These are phyloP conservation scores for Globisporangium barbulae DNA, from an alignment of 352 stramenopile genomes.

Conservation along the genomic window DNA sequence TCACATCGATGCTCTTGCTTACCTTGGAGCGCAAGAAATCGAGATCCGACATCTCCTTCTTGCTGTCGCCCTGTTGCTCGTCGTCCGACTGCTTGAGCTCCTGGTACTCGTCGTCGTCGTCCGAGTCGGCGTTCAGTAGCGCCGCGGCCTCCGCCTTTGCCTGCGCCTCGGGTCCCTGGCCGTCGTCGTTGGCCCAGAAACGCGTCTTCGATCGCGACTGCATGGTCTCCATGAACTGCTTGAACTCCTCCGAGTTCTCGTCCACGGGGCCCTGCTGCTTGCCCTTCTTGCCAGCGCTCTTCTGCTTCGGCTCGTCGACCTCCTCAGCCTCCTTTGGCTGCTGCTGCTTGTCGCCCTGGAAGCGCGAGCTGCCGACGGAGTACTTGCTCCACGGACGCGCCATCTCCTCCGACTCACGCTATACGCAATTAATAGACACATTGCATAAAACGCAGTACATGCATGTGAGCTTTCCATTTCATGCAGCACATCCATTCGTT, in stretches of 20 bases:
- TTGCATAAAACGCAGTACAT: slow-evolving; percentile 1
- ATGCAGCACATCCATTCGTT: not conserved
- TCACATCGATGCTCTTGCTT: slow-evolving; percentile 87
- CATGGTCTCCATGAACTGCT: slow-evolving; percentile 91
- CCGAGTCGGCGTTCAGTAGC: slow-evolving; percentile 30
- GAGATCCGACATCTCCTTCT: slow-evolving; percentile 79
- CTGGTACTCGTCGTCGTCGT: slow-evolving; percentile 90
- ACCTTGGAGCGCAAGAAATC: slow-evolving; percentile 94
- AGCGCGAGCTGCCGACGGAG: slow-evolving; percentile 79
- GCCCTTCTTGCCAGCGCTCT: slow-evolving; percentile 24
- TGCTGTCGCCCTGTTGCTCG: slow-evolving; percentile 21
- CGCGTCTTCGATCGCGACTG: slow-evolving; percentile 85
- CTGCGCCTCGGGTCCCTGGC: slow-evolving; percentile 36
- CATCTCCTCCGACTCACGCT: slow-evolving; percentile 51
- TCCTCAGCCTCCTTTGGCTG: slow-evolving; percentile 21
- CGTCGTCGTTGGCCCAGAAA: slow-evolving; percentile 91
- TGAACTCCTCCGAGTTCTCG: slow-evolving; percentile 57
- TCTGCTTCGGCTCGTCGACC: slow-evolving; percentile 19
- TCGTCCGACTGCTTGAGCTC: slow-evolving; percentile 34
- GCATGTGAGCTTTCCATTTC: slow-evolving; percentile 9
- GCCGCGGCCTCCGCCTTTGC: slow-evolving; percentile 24
- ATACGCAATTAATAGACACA: slow-evolving; percentile 15
- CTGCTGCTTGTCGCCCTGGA: slow-evolving; percentile 32
- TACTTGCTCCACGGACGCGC: slow-evolving; percentile 89
- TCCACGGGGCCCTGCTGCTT: slow-evolving; percentile 30